These are phyloP conservation scores for Globisporangium barbulae DNA, from an alignment of 352 stramenopile species.

Conservation along the genomic window DNA sequence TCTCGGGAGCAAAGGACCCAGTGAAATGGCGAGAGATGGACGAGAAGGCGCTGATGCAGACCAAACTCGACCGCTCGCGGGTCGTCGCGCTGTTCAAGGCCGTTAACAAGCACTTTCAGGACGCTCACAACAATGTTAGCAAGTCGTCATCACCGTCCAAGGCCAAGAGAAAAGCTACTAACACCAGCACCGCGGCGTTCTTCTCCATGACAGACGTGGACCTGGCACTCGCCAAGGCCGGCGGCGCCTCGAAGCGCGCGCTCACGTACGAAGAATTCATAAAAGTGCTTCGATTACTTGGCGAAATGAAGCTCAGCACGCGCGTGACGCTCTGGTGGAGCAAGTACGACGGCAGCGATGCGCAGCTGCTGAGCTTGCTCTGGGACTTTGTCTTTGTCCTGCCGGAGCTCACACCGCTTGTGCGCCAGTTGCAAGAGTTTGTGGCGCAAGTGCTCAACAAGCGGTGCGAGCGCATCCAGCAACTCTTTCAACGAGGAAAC, in stretches of 20 bases:
- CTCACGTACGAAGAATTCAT: slow-evolving; percentile 48
- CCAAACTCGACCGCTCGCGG: slow-evolving; percentile 52
- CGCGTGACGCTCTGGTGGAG: slow-evolving; percentile 42
- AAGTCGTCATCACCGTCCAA: not conserved
- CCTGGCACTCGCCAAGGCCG: slow-evolving; percentile 51
- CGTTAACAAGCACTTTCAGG: slow-evolving; percentile 26
- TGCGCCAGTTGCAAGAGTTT: slow-evolving; percentile 14
- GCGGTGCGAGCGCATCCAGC: slow-evolving; percentile 30
- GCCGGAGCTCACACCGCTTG: slow-evolving; percentile 23
- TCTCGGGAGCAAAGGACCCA: slow-evolving; percentile 37
- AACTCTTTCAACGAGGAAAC: slow-evolving; percentile 23
- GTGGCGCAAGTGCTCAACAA: slow-evolving; percentile 22
- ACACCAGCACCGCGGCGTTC: slow-evolving; percentile 19
- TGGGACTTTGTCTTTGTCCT: slow-evolving; percentile 43
- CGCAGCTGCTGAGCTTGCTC: slow-evolving; percentile 37
- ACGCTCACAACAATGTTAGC: slow-evolving; percentile 6
- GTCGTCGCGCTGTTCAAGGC: slow-evolving; percentile 48
- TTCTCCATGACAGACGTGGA: slow-evolving; percentile 61
- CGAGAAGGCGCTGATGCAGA: slow-evolving; percentile 31
- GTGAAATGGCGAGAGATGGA: slow-evolving; percentile 34
- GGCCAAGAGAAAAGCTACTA: slow-evolving; percentile 6
- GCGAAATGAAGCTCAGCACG: slow-evolving; percentile 27
- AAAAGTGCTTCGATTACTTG: slow-evolving; percentile 26
- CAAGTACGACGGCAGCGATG: slow-evolving; percentile 35
- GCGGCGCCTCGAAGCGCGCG: slow-evolving; percentile 39